phyloP scores from a whole-genome alignment of 176 grass and related monocot genomes.

The Tuctoria greenei region DNA sequence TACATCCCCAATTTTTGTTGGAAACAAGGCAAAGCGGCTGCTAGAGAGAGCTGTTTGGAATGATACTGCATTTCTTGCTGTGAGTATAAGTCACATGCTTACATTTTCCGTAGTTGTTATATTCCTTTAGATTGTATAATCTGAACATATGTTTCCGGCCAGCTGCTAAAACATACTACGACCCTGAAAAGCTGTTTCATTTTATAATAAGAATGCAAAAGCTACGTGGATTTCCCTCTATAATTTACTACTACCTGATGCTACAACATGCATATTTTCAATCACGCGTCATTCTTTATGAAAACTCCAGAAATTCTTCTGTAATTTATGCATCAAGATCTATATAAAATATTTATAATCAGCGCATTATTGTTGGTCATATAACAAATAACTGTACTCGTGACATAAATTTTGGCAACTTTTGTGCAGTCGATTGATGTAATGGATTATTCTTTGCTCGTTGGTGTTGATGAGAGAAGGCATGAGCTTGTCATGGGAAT shows the following conservation, averaged over 20 bases:
- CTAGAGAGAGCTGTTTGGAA: constrained; percentile 99
- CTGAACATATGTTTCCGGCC: background rate
- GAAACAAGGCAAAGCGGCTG: constrained; percentile 81
- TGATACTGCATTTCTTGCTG: constrained; percentile 89
- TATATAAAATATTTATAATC: background rate
- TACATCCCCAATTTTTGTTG: constrained; percentile 96
- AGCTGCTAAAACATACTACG: background rate
- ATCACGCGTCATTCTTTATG: background rate
- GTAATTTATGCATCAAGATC: background rate
- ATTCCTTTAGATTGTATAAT: constrained; percentile 1
- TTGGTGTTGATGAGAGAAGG: constrained; percentile 87
- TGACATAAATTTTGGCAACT: constrained; percentile 35
- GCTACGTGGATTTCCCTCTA: background rate
- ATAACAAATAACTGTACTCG: constrained; percentile 20
- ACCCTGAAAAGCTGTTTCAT: constrained; percentile 4
- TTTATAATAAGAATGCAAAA: background rate
- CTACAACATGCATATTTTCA: background rate
- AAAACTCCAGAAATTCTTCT: constrained; percentile 1
- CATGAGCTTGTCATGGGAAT: constrained; percentile 89
- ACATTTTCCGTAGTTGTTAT: constrained; percentile 4
- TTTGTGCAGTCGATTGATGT: constrained; percentile 84
- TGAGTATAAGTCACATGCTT: constrained; percentile 51
- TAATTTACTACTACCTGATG: no score
- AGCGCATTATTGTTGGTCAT: background rate
- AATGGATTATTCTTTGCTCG: constrained; percentile 97